Base-by-base conservation (phyloP, 805 yeast species). In the Huiozyma sinensis region DNA sequence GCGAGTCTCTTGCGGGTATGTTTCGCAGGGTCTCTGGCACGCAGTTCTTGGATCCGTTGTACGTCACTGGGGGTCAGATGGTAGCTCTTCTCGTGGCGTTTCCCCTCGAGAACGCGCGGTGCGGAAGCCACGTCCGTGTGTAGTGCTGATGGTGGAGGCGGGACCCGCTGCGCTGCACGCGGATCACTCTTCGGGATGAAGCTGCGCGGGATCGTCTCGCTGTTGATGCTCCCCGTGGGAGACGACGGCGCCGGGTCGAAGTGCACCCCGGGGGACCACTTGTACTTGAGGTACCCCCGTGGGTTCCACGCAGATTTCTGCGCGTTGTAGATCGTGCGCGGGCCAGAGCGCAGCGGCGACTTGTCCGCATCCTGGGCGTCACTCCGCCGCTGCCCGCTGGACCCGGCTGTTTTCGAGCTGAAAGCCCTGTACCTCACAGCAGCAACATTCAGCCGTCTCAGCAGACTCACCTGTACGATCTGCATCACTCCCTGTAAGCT, bases 1-100 rank as follows among this genome's bases (percentile, higher is more conserved):
- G 88, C 86, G 44, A 85, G 68, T 10, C 69, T 72, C 44, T 73
- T 70, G 49, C 82, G 71, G 11, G 87, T 78, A 77, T 85, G 78
- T 39, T 63, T 67, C 29, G 65, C 66, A 1, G 92, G 90, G 53
- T 83, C 76, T 35, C 64, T 57, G 10, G 52, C 46, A 55, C 94
- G 74, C 50, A 83, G 66, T 36, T 64, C 54, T 50, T 67, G 68
- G 45, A 85, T 81, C 60, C 82, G 78, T 31, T 61, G 62, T 9
- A 78, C 76, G 29, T 78, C 76, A 31, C 69, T 73, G 8, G 77
- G 78, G 5, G 77, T 73, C 45, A 84, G 64, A 47, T 75, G 74
- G 57, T 79, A 77, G 28, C 64, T 65, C 50, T 73, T 73, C 5
- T 35, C 39, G 6, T 42, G 27, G 37, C 42, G 27, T 1, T 59